Evolutionary conservation across 2,329 filamentous ascomycete species (phyloP), one percentile per base, ranked within the genome.

Genomic region (Pseudocercospora crystallina): DNA sequence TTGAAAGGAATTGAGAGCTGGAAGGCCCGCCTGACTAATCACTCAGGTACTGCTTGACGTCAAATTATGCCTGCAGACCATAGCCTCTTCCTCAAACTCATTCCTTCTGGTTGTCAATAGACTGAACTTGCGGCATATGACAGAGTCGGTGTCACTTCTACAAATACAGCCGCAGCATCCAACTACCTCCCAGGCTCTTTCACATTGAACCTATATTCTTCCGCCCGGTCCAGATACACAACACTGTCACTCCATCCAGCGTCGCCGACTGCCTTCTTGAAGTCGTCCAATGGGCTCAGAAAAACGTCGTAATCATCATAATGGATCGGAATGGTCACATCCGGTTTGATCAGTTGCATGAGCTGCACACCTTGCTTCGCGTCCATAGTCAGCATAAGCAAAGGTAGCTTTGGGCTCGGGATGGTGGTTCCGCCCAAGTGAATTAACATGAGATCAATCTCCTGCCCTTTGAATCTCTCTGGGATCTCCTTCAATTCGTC

Each of bases 341-440:
- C 79, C 13, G 83, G 80, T 29, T 81, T 69, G 30, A 87, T 76
- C 50, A 86, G 58, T 58, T 74, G 70, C 64, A 87, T 78, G 54
- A 87, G 64, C 67, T 83, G 69, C 26, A 86, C 58, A 0, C 83
- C 83, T 65, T 85, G 80, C 61, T 77, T 73, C 15, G 78, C 83
- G 64, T 86, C 83, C 83, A 87, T 87, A 0, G 83, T 86, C 2
- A 86, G 80, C 83, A 86, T 86, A 17, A 86, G 51, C 53, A 86
- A 66, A 38, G 81, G 81, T 64, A 82, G 60, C 5, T 74, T 73
- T 0, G 82, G 80, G 1, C 77, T 75, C 0, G 83, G 84, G 29
- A 87, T 80, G 3, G 81, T 86, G 0, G 83, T 86, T 2, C 83
- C 83, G 14, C 83, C 83, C 0, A 87, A 69, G 54, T 87, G 84